A percentile compares a stretch with the other conserved stretches of the same genome.
Conservation (phyloP, 164 flowering plant species). For the Platanus orientalis region DNA sequence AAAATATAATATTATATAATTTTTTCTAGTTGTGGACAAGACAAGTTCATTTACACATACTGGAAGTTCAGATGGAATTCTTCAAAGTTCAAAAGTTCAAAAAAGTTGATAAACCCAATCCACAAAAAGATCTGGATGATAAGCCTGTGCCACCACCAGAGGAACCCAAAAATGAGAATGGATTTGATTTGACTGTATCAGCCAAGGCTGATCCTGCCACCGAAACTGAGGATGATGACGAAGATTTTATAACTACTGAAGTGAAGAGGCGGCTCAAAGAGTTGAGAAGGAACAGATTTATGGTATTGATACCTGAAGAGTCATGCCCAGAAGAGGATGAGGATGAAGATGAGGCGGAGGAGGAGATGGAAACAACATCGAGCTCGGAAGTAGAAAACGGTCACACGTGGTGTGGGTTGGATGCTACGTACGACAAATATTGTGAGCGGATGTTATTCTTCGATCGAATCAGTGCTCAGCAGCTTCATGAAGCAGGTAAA, state of each 20-base stretch:
- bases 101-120: conserved; percentile 40
- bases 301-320: conserved; percentile 87
- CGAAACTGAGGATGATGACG: conserved; percentile 73
- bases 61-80: conserved; percentile 47
- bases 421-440: conserved; percentile 57
- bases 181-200: conserved; percentile 27
- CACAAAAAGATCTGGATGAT: conserved; percentile 35
- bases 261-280: conserved; percentile 87
- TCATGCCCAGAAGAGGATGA: conserved; percentile 48
- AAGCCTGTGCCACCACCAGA: conserved; percentile 37
- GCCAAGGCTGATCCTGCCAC: conserved; percentile 28
- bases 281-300: conserved; percentile 73
- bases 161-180: conserved; percentile 36
- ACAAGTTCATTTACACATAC: neutral
- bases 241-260: conserved; percentile 76
- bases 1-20: too few species aligned
- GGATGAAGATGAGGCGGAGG: conserved; percentile 54
- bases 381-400: conserved; percentile 44
- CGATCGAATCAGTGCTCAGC: conserved; percentile 66
- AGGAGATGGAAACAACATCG: conserved; percentile 57
- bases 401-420: conserved; percentile 56
- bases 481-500: conserved; percentile 70
- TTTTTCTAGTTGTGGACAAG: neutral
- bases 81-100: conserved; percentile 54
- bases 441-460: conserved; percentile 82